phyloP scores from a whole-genome alignment of 2,329 filamentous ascomycete species.

The Calonectria leucothoes region DNA sequence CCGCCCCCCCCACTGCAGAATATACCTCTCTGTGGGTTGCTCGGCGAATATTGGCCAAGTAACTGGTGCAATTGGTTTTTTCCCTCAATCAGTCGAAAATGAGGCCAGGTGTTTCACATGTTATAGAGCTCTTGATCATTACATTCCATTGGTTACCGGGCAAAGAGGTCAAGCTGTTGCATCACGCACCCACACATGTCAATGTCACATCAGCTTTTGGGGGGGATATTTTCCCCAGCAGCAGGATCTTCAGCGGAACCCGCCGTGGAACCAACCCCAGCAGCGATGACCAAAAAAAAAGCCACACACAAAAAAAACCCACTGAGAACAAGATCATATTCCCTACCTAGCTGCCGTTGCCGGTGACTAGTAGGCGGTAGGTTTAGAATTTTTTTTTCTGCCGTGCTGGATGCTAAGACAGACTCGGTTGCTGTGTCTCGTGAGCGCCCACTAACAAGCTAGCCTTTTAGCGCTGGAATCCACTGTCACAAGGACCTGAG shows the following conservation, averaged over 20 bases:
- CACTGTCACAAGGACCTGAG: neutral
- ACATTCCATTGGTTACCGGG: neutral
- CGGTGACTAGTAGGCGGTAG: slow-evolving; percentile 1
- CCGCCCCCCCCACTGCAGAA: neutral
- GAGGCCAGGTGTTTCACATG: neutral
- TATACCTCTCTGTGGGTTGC: slow-evolving; percentile 6
- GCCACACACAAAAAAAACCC: slow-evolving; percentile 5
- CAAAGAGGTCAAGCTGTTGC: neutral
- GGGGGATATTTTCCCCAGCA: neutral
- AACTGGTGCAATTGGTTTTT: neutral
- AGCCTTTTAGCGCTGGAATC: neutral
- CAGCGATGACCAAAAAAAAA: neutral
- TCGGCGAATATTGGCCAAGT: neutral
- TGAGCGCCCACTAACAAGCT: slow-evolving; percentile 3
- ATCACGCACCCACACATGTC: neutral
- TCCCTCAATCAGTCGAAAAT: neutral
- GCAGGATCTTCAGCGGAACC: slow-evolving; percentile 1
- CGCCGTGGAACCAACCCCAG: slow-evolving; percentile 6
- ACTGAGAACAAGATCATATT: neutral
- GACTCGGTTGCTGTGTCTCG: neutral
- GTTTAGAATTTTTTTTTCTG: slow-evolving; percentile 7
- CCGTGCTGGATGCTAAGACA: neutral
- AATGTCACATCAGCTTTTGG: neutral
- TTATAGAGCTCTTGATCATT: neutral
- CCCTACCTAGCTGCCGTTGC: neutral